Conservation (phyloP, 805 yeast species). For the Tetrapisispora nanseiensis region DNA sequence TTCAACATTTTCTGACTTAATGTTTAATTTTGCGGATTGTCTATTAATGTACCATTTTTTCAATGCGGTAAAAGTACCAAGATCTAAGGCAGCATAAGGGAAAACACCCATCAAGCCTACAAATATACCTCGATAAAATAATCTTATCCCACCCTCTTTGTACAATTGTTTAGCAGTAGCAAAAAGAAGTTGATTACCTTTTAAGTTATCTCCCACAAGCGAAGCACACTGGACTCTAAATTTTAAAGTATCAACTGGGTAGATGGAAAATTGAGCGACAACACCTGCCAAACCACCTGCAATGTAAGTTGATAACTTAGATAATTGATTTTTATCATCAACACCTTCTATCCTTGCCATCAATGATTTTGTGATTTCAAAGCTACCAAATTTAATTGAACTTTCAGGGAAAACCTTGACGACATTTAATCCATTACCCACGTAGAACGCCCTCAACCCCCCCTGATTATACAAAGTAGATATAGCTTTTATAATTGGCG, state of each 20-base stretch:
- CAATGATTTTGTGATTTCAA: constrained; percentile 73
- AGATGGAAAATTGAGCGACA: constrained; percentile 81
- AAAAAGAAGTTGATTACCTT: constrained; percentile 51
- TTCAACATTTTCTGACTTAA: constrained; percentile 55
- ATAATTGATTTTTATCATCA: constrained; percentile 55
- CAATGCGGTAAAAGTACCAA: constrained; percentile 84
- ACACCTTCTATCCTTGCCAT: constrained; percentile 71
- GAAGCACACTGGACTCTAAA: constrained; percentile 91
- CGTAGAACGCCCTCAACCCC: constrained; percentile 80
- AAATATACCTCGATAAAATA: constrained; percentile 78
- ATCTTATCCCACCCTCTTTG: constrained; percentile 60
- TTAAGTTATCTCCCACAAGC: constrained; percentile 44
- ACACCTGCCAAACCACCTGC: constrained; percentile 98
- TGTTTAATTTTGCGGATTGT: constrained; percentile 44
- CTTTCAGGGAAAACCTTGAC: constrained; percentile 92
- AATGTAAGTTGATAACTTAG: constrained; percentile 69
- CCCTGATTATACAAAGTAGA: constrained; percentile 77
- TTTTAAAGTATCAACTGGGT: constrained; percentile 91
- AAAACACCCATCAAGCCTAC: constrained; percentile 95
- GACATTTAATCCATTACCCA: constrained; percentile 91
- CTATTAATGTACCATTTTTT: constrained; percentile 63
- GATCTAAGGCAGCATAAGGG: constrained; percentile 93
- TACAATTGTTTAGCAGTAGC: constrained; percentile 72
- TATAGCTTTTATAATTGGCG: constrained; percentile 76
- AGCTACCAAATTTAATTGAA: constrained; percentile 94